Conservation (phyloP, 2,329 filamentous ascomycete genomes). For the Bipolaris gigantea region DNA sequence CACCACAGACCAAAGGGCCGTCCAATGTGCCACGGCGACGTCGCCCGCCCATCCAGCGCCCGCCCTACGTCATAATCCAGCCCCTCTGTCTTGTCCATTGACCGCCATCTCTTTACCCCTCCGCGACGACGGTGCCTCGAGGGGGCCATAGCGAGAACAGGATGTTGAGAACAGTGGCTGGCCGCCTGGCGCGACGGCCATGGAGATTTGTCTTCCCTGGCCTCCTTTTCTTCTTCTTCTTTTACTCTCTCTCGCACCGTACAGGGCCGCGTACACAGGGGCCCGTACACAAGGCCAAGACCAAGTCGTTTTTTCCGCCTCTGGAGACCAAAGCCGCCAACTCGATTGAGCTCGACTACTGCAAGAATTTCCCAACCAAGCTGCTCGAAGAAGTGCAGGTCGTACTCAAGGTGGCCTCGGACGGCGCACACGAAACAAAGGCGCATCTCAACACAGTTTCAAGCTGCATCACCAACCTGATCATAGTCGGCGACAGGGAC, state of each 20-base stretch:
- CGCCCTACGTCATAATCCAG: constrained; percentile 1
- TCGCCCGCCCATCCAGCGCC: constrained; percentile 8
- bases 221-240: constrained; percentile 38
- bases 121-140: constrained; percentile 4
- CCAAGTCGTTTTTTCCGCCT: constrained; percentile 44
- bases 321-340: constrained; percentile 34
- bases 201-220: constrained; percentile 38
- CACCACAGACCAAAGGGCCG: constrained; percentile 3
- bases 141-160: constrained; percentile 11
- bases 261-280: constrained; percentile 16
- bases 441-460: constrained; percentile 58
- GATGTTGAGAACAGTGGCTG: constrained; percentile 32
- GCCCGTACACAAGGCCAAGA: constrained; percentile 34
- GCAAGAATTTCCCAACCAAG: constrained; percentile 46
- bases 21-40: constrained; percentile 20
- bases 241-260: constrained; percentile 33
- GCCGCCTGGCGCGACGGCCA: constrained; percentile 34
- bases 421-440: constrained; percentile 47
- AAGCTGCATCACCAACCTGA: constrained; percentile 57
- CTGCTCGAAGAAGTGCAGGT: constrained; percentile 50
- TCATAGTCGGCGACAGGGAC: constrained; percentile 62
- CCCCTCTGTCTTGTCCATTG: background rate
- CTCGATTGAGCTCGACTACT: constrained; percentile 43
- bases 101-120: constrained; percentile 2
- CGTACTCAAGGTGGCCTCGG: constrained; percentile 55